Evolutionary conservation across 805 yeast genomes (phyloP).

Genomic region (Kuraishia cidri): DNA sequence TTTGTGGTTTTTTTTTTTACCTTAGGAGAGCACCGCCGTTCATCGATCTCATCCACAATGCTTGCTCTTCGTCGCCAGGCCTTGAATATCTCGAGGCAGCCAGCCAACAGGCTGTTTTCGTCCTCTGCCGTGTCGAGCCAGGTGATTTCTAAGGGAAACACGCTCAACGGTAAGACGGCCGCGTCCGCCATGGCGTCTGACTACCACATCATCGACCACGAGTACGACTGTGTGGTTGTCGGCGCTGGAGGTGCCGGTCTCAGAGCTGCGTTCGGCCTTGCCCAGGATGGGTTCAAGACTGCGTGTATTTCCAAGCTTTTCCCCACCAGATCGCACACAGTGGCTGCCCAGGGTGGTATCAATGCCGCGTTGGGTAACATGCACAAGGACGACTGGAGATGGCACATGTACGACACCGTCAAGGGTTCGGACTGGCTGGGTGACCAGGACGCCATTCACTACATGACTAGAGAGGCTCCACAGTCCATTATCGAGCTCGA

Average conservation of each 20-base stretch:
- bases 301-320: conserved; percentile 96
- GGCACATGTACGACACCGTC: conserved; percentile 99
- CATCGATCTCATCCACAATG: no score
- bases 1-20: no score
- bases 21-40: no score
- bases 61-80: conserved; percentile 13
- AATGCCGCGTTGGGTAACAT: conserved; percentile 98
- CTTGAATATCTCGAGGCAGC: conserved; percentile 7
- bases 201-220: conserved; percentile 93
- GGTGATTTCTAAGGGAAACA: conserved; percentile 27
- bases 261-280: conserved; percentile 96
- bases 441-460: conserved; percentile 98
- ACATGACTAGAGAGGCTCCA: conserved; percentile 98
- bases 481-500: conserved; percentile 92
- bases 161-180: conserved; percentile 40
- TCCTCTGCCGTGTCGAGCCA: conserved; percentile 14
- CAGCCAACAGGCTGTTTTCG: conserved; percentile 16
- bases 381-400: conserved; percentile 98
- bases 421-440: conserved; percentile 99
- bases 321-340: conserved; percentile 98
- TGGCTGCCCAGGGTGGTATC: conserved; percentile 99
- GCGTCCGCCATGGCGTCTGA: conserved; percentile 50
- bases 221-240: conserved; percentile 94
- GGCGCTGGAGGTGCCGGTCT: conserved; percentile 99
- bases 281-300: conserved; percentile 94